Conservation (phyloP, 176 grass and related monocot species). For the Carex myosuroides region DNA sequence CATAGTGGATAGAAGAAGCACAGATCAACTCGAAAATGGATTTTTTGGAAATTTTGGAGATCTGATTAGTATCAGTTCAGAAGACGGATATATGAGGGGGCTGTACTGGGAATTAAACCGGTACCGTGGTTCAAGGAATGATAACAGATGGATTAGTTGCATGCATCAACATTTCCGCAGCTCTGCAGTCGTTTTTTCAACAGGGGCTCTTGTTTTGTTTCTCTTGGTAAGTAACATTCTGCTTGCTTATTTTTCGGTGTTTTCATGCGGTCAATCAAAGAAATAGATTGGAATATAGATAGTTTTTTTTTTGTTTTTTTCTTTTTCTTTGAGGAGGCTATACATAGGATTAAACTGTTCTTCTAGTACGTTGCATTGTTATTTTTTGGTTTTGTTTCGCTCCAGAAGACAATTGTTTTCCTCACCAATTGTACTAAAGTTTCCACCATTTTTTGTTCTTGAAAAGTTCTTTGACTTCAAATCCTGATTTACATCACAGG, state of each 20-base stretch:
- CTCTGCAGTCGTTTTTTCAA: background rate
- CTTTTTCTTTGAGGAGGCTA: no score
- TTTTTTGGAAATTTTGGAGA: conserved; percentile 15
- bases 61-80: background rate
- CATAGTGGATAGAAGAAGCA: conserved; percentile 11
- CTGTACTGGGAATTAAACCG: conserved; percentile 11
- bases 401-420: background rate
- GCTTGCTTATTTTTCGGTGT: conserved; percentile 16
- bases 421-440: conserved; percentile 3
- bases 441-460: background rate
- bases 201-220: conserved; percentile 16
- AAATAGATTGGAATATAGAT: background rate
- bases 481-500: background rate
- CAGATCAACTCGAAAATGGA: background rate
- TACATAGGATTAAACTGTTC: background rate
- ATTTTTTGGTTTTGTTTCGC: background rate
- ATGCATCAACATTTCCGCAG: conserved; percentile 4
- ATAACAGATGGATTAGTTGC: background rate
- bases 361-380: background rate
- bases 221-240: conserved; percentile 25
- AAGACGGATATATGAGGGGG: conserved; percentile 21
- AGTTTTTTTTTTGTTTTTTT: no score
- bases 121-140: background rate
- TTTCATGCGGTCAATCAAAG: conserved; percentile 7
- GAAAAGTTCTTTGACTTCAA: background rate